These are phyloP conservation scores for Brassica cretica DNA, from an alignment of 345 rosid species.

Conservation along the genomic window DNA sequence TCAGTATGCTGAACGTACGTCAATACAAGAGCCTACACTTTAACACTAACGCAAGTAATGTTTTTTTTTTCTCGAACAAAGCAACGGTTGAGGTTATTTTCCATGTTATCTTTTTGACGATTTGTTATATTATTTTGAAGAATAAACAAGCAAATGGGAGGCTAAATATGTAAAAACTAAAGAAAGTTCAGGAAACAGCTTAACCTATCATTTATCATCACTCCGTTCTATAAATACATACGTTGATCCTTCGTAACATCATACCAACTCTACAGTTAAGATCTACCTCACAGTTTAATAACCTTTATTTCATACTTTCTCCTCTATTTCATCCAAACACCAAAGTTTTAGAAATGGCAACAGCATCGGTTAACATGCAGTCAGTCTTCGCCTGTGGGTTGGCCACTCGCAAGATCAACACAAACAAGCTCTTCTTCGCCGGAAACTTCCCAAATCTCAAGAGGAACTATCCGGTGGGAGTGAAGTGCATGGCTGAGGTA, in stretches of 20 bases:
- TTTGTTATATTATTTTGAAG: neutral
- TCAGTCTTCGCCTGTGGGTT: slow-evolving; percentile 42
- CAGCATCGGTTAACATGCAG: slow-evolving; percentile 44
- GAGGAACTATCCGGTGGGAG: slow-evolving; percentile 29
- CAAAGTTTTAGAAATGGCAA: slow-evolving; percentile 42
- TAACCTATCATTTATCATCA: slow-evolving; percentile 20
- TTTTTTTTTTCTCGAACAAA: neutral
- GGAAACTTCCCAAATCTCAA: slow-evolving; percentile 23
- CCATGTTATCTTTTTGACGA: slow-evolving; percentile 15
- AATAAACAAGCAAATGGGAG: neutral
- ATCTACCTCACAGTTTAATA: neutral
- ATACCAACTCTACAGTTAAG: slow-evolving; percentile 12
- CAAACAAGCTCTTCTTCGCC: slow-evolving; percentile 29
- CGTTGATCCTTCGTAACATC: neutral
- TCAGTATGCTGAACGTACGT: neutral
- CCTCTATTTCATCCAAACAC: neutral
- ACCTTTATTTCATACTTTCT: neutral
- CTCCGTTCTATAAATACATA: slow-evolving; percentile 32
- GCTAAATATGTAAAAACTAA: slow-evolving; percentile 16
- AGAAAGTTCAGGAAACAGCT: slow-evolving; percentile 30
- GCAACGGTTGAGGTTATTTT: neutral
- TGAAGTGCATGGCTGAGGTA: slow-evolving; percentile 56
- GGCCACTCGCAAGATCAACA: slow-evolving; percentile 27
- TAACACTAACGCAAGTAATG: neutral
- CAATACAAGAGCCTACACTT: neutral